Evolutionary conservation across 352 stramenopile species (phyloP).

Genomic region (Pythium grandisporangium): DNA sequence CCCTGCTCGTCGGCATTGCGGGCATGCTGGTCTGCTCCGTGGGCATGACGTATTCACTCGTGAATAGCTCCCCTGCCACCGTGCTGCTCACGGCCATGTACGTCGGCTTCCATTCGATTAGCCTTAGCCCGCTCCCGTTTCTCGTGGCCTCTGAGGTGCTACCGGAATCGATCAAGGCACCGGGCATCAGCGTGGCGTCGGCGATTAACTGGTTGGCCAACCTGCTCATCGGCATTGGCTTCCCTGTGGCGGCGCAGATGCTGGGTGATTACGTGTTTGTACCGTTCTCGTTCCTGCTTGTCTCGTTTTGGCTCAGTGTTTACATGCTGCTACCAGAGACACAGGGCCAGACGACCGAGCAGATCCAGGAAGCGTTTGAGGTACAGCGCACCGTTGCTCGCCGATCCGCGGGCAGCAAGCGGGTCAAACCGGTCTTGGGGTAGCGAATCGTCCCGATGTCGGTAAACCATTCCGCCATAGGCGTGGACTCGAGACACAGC

Average conservation of each 20-base stretch:
- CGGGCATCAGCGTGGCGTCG: constrained; percentile 23
- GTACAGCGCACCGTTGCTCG: too few relatives aligned
- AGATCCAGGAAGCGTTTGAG: too few relatives aligned
- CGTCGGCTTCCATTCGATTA: constrained; percentile 28
- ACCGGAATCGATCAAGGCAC: constrained; percentile 25
- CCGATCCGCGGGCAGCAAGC: too few relatives aligned
- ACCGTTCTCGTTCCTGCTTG: constrained; percentile 21
- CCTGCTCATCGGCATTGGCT: constrained; percentile 20
- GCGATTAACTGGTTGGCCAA: constrained; percentile 32
- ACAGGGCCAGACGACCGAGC: constrained; percentile 21
- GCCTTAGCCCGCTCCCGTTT: constrained; percentile 24
- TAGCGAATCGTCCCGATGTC: too few relatives aligned
- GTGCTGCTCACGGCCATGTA: constrained; percentile 22
- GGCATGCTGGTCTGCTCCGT: constrained; percentile 25
- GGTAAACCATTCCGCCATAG: too few relatives aligned
- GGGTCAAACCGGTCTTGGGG: too few relatives aligned
- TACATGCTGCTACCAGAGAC: constrained; percentile 30
- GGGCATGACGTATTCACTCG: constrained; percentile 21
- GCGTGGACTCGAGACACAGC: too few relatives aligned
- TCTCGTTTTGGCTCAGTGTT: constrained; percentile 22
- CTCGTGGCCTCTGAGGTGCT: constrained; percentile 28
- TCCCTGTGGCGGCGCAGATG: constrained; percentile 18
- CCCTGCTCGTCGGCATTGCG: constrained; percentile 18
- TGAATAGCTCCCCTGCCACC: constrained; percentile 12
- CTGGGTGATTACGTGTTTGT: constrained; percentile 28